These are phyloP conservation scores for Vickermania ingenoplastis DNA, from an alignment of 208 protist species.

Conservation along the genomic window DNA sequence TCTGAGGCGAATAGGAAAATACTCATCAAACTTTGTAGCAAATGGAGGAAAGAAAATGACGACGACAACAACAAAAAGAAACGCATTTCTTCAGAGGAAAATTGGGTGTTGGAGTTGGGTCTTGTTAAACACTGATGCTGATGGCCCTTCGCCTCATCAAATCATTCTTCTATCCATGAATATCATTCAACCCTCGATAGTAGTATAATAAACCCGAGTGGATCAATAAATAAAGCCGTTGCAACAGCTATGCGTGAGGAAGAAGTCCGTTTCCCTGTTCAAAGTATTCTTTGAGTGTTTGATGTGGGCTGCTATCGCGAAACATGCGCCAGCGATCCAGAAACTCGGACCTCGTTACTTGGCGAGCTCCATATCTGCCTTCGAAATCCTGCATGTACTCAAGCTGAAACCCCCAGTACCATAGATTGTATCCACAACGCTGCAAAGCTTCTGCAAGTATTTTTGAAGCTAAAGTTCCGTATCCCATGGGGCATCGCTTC, in stretches of 20 bases:
- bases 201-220: slow-evolving; percentile 3
- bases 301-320: slow-evolving; percentile 22
- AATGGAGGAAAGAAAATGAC: too few relatives aligned
- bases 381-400: slow-evolving; percentile 62
- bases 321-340: slow-evolving; percentile 27
- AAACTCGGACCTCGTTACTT: slow-evolving; percentile 27
- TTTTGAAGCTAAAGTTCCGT: slow-evolving; percentile 55
- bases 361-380: slow-evolving; percentile 29
- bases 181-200: slow-evolving; percentile 5
- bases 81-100: too few relatives aligned
- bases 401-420: slow-evolving; percentile 66
- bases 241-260: background rate
- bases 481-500: slow-evolving; percentile 11
- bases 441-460: slow-evolving; percentile 63
- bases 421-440: slow-evolving; percentile 59
- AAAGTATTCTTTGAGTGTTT: slow-evolving; percentile 28
- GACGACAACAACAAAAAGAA: too few relatives aligned
- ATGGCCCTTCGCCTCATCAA: too few relatives aligned
- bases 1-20: too few relatives aligned
- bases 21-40: too few relatives aligned
- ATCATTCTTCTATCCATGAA: slow-evolving; percentile 8
- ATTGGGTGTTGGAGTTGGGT: too few relatives aligned
- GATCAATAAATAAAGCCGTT: background rate
- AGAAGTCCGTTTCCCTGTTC: slow-evolving; percentile 12
- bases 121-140: too few relatives aligned